Percentiles rank a stretch among this genome's conserved stretches.
Conservation (phyloP, 1,139 yeast species). For the Protomyces gravidus region DNA sequence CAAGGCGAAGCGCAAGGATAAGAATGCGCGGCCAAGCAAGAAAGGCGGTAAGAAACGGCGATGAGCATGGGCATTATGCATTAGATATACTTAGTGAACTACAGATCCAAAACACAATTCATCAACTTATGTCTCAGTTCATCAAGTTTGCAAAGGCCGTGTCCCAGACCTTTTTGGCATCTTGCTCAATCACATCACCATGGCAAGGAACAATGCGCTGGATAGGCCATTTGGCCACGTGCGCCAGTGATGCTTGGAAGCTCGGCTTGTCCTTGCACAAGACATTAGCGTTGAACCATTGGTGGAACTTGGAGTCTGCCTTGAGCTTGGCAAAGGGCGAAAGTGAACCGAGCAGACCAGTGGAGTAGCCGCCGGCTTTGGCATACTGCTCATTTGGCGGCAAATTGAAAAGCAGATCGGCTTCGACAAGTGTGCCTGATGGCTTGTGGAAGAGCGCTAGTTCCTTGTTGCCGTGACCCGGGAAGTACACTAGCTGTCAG, state of each 20-base stretch:
- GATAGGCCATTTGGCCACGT: constrained; percentile 49
- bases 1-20: constrained; percentile 69
- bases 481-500: constrained; percentile 56
- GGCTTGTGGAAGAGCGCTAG: constrained; percentile 50
- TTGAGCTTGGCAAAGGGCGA: constrained; percentile 11
- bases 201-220: constrained; percentile 54
- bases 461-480: constrained; percentile 55
- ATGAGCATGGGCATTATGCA: constrained; percentile 34
- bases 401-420: constrained; percentile 56
- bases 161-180: constrained; percentile 31
- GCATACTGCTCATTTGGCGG: constrained; percentile 48
- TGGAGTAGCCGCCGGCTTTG: constrained; percentile 35
- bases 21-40: constrained; percentile 73
- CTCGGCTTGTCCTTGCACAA: constrained; percentile 15
- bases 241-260: constrained; percentile 37
- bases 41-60: constrained; percentile 42
- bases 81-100: not conserved
- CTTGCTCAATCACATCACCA: constrained; percentile 51
- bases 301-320: constrained; percentile 8
- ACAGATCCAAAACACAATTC: not conserved
- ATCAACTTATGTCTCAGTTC: not conserved
- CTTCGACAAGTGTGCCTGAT: constrained; percentile 51
- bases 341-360: constrained; percentile 7
- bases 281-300: constrained; percentile 12
- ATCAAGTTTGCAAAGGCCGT: constrained; percentile 11